Base-by-base conservation (phyloP, 2,329 filamentous ascomycete species). In the Rutstroemia sp. region DNA sequence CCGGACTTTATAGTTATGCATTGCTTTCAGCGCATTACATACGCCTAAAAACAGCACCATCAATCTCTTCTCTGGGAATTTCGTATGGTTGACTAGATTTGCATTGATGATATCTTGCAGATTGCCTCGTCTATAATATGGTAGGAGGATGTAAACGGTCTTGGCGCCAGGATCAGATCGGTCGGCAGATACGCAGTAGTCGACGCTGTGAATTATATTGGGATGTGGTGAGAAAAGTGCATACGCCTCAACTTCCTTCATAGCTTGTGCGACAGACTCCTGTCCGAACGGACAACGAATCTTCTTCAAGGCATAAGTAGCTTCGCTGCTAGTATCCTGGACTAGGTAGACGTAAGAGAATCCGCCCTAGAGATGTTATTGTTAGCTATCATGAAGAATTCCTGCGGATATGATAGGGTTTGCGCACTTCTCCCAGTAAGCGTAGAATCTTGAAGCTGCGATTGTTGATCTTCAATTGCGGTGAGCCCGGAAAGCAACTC, bases 341-440 rank as follows among this genome's bases (percentile, higher is more conserved):
- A 99, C 94, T 58, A 99, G 88, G 75, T 99, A 99, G 65, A 99
- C 94, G 73, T 97, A 99, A 63, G 91, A 96, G 78, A 99, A 99
- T 68, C 94, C 94, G 70, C 94, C 94, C 87, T 92, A 57, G 44
- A 30, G 23, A 9, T 16, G 34, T 23, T 17, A 51, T 36, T 44
- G 57, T 65, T 39, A 63, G 64, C 21, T 46, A 46, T 46, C 21
- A 46, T 46, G 19, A 46, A 25, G 9, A 50, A 55, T 42, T 34
- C 12, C 30, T 14, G 30, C 12, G 51, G 30, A 25, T 16, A 19
- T 42, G 39, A 42, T 45, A 27, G 47, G 50, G 30, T 25, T 27
- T 55, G 56, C 77, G 65, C 76, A 91, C 88, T 81, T 99, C 94
- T 71, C 94, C 94, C 3, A 99, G 80, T 51, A 99, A 78, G 58